These are phyloP conservation scores for Lodderomyces beijingensis DNA, from an alignment of 1,139 yeast species.

Conservation along the genomic window DNA sequence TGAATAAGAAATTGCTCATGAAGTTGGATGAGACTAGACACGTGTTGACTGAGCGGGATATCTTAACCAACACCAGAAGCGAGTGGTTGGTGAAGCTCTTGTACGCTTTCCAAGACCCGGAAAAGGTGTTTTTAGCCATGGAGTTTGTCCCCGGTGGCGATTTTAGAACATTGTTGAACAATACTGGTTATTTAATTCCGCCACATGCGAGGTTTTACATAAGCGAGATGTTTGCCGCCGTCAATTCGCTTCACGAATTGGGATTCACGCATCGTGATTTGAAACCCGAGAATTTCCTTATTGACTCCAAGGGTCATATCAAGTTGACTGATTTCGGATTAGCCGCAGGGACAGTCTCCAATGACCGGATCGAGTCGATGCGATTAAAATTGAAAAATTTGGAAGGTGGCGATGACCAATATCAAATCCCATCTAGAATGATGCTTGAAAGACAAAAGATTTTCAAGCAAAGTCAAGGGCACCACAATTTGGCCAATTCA, in stretches of 20 bases:
- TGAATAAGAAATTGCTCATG: conserved; percentile 80
- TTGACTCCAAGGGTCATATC: conserved; percentile 92
- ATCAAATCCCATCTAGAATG: conserved; percentile 70
- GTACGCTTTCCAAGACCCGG: conserved; percentile 93
- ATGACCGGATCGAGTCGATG: conserved; percentile 92
- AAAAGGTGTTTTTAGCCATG: conserved; percentile 92
- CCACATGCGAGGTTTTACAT: conserved; percentile 94
- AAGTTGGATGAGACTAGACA: conserved; percentile 95
- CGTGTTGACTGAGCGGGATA: conserved; percentile 93
- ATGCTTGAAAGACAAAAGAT: conserved; percentile 82
- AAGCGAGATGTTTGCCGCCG: conserved; percentile 94
- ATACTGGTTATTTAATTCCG: conserved; percentile 88
- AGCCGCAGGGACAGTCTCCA: conserved; percentile 94
- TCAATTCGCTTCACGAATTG: conserved; percentile 86
- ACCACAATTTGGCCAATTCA: conserved; percentile 77
- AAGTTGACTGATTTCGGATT: conserved; percentile 96
- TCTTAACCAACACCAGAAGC: conserved; percentile 87
- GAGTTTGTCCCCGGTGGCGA: conserved; percentile 99
- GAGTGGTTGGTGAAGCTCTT: conserved; percentile 94
- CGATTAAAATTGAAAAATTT: conserved; percentile 78
- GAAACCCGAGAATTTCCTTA: conserved; percentile 94
- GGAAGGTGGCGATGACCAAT: conserved; percentile 50
- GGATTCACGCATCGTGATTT: conserved; percentile 97
- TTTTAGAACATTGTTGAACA: conserved; percentile 87
- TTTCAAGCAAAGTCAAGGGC: conserved; percentile 69